A percentile compares a stretch with the other conserved stretches of the same genome.
These are phyloP conservation scores for Coniochaeta sp. DNA, from an alignment of 2,329 filamentous ascomycete species.

Conservation along the genomic window DNA sequence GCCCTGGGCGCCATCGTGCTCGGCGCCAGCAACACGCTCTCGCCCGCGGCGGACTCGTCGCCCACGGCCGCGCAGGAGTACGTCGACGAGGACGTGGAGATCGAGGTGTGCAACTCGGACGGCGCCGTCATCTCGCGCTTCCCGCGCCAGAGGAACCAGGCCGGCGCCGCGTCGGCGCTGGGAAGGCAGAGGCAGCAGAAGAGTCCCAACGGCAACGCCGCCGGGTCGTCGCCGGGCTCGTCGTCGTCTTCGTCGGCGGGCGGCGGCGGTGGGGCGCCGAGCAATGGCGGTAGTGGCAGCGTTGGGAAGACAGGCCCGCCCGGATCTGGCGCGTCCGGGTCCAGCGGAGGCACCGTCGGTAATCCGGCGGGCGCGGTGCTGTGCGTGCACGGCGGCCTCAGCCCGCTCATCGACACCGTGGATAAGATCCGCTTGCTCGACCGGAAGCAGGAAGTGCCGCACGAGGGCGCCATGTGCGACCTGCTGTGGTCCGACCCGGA, in stretches of 20 bases:
- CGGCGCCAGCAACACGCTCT: constrained; percentile 67
- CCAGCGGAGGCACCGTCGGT: constrained; percentile 54
- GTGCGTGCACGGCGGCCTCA: constrained; percentile 91
- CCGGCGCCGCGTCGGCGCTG: constrained; percentile 2
- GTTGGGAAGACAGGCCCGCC: constrained; percentile 60
- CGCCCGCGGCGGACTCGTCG: constrained; percentile 33
- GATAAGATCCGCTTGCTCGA: constrained; percentile 95
- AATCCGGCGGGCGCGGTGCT: constrained; percentile 77
- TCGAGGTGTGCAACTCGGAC: constrained; percentile 83
- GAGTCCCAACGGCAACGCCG: constrained; percentile 13
- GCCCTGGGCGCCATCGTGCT: constrained; percentile 83
- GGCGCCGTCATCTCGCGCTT: constrained; percentile 73
- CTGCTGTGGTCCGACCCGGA: constrained; percentile 97
- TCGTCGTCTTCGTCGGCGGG: neutral
- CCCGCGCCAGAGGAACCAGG: constrained; percentile 35
- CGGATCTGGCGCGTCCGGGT: constrained; percentile 70
- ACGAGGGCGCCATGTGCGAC: constrained; percentile 98
- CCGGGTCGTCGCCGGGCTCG: neutral
- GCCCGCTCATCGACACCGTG: constrained; percentile 83
- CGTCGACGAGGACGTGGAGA: constrained; percentile 71
- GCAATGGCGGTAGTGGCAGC: constrained; percentile 23
- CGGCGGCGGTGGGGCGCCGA: neutral
- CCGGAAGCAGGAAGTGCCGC: constrained; percentile 94
- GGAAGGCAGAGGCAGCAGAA: constrained; percentile 5
- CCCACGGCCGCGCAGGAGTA: constrained; percentile 38